Conservation (phyloP, 1,284 basidiomycete species). For the Xerocomus minutiporus region DNA sequence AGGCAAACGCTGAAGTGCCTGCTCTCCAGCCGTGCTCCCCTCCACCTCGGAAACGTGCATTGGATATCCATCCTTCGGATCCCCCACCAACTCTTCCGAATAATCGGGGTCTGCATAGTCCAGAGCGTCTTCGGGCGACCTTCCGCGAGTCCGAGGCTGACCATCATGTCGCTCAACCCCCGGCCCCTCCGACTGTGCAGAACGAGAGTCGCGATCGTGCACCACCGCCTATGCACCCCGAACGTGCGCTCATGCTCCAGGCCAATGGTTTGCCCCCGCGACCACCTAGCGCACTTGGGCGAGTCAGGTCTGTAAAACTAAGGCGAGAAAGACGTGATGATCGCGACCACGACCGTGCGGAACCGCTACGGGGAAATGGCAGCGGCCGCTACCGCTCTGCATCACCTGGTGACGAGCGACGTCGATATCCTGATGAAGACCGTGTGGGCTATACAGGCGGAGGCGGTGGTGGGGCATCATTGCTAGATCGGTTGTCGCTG, state of each 20-base stretch:
- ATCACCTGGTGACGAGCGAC: conserved; percentile 19
- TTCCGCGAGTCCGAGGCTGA: conserved; percentile 12
- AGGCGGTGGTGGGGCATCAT: conserved; percentile 27
- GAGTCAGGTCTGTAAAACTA: conserved; percentile 11
- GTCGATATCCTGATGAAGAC: conserved; percentile 18
- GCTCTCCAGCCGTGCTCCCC: conserved; percentile 9
- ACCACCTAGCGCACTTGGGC: conserved; percentile 17
- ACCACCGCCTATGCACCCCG: conserved; percentile 28
- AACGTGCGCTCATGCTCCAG: conserved; percentile 31
- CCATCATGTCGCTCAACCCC: conserved; percentile 5
- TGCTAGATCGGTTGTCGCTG: conserved; percentile 38
- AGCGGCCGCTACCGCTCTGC: conserved; percentile 2
- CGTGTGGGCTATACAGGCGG: conserved; percentile 1
- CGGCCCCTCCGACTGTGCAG: background rate
- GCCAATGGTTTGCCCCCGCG: conserved; percentile 29
- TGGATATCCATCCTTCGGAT: conserved; percentile 10
- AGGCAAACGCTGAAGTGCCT: conserved; percentile 7
- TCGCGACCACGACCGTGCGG: conserved; percentile 18
- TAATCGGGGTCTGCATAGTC: conserved; percentile 2
- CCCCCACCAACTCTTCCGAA: conserved; percentile 5
- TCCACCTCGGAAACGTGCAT: conserved; percentile 3
- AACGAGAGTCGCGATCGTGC: conserved; percentile 12
- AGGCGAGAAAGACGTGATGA: conserved; percentile 25
- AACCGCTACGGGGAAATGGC: conserved; percentile 16
- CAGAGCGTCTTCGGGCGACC: conserved; percentile 9